Conservation (phyloP, 257 asterid species). For the Vinca minor region DNA sequence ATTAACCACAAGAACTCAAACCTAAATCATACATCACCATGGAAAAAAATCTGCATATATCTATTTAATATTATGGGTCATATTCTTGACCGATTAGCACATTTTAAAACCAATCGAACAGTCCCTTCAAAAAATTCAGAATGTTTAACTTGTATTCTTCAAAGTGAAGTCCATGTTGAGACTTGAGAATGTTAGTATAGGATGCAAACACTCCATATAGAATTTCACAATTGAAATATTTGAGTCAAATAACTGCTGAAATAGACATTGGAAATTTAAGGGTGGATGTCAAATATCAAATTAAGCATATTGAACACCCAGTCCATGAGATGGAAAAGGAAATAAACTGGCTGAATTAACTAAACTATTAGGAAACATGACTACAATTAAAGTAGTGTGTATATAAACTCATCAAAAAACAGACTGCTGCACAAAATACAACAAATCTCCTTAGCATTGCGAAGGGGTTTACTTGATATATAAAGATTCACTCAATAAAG, state of each 20-base stretch:
- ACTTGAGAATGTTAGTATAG: not conserved
- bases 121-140: not conserved
- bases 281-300: not conserved
- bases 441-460: not conserved
- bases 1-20: conserved; percentile 26
- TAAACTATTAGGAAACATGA: not conserved
- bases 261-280: not conserved
- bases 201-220: not conserved
- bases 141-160: not conserved
- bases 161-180: not conserved
- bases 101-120: not conserved
- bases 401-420: not conserved
- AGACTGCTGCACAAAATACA: not conserved
- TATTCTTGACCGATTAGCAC: not conserved
- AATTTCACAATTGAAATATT: not conserved
- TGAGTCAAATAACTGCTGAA: not conserved
- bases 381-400: not conserved
- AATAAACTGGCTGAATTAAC: not conserved
- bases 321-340: not conserved
- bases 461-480: not conserved
- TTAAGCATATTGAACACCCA: not conserved
- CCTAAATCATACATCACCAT: conserved; percentile 6
- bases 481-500: too few species aligned
- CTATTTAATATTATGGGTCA: not conserved
- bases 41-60: not conserved